phyloP scores from a whole-genome alignment of 2,329 filamentous ascomycete species.

The Plenodomus tracheiphilus region DNA sequence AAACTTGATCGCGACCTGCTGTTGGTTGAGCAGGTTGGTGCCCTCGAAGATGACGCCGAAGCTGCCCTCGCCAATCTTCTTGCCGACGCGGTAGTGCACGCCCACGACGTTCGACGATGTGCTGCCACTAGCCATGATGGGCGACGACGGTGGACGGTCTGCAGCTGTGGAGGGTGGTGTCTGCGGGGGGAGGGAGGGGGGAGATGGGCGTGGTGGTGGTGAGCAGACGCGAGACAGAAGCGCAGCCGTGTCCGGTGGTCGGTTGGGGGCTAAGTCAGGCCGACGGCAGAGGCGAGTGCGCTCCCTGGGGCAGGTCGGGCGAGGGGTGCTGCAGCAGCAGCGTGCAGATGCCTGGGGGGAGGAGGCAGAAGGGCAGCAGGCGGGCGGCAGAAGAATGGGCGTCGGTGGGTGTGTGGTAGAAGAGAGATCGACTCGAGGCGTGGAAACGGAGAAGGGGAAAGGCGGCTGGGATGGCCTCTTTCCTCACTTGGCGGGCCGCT shows the following conservation, averaged over 20 bases:
- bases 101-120: conserved; percentile 96
- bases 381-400: conserved; percentile 25
- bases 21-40: conserved; percentile 97
- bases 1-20: conserved; percentile 99
- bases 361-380: conserved; percentile 4
- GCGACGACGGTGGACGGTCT: conserved; percentile 8
- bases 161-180: conserved; percentile 9
- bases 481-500: not conserved
- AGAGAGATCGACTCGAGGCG: conserved; percentile 28
- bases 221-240: conserved; percentile 18
- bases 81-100: conserved; percentile 97
- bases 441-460: conserved; percentile 28
- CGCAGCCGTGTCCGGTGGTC: conserved; percentile 27
- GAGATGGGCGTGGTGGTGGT: conserved; percentile 6
- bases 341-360: conserved; percentile 17
- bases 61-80: conserved; percentile 98
- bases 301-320: conserved; percentile 9
- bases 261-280: conserved; percentile 32
- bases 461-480: conserved; percentile 10
- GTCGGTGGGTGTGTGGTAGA: conserved; percentile 23
- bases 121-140: conserved; percentile 79
- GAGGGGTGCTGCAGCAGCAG: conserved; percentile 23
- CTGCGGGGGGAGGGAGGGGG: conserved; percentile 10
- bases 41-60: conserved; percentile 99
- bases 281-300: conserved; percentile 20